Evolutionary conservation across 371 early-diverging fungal species (phyloP), one percentile per base, ranked within the genome.

Genomic region (Circinella minor): DNA sequence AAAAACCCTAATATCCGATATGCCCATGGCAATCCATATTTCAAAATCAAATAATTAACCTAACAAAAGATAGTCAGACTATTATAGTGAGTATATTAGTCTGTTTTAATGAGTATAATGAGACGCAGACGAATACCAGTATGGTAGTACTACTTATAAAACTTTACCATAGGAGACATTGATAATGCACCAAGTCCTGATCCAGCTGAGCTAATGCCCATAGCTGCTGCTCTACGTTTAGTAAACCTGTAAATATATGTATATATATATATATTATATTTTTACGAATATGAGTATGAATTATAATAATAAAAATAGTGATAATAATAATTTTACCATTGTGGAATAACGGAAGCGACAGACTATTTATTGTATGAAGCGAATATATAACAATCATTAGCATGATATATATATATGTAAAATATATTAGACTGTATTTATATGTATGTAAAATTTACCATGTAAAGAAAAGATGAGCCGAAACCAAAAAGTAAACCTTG

Each of bases 401-500:
- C 27, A 27, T 27, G n/a, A n/a, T n/a, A n/a, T 27, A 27, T 27
- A 27, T 27, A 27, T 27, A 27, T 27, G 27, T 27, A 15, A n/a
- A 51, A 51, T 51, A 43, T 27, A 55, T 27, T 15, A 6, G 27
- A n/a, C 34, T 4, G 17, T 11, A 27, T 9, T 14, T 7, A 11
- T 4, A 36, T 9, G 8, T n/a, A 51, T 17, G 15, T 59, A 17
- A 51, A 14, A 1, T 36, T 71, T 27, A 71, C 74, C 78, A 82
- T 82, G 51, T 80, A 82, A 3, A 80, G 73, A 4, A 80, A 55
- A 27, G 78, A 80, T n/a, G 78, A 64, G 3, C 82, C 82, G 39
- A 74, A 49, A 46, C 89, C 89, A 66, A 85, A 84, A 39, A 89
- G 73, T 4, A 87, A 49, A 61, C 87, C 78, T 47, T 86, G 86